These are phyloP conservation scores for Tausonia pullulans DNA, from an alignment of 1,284 basidiomycete species.

Conservation along the genomic window DNA sequence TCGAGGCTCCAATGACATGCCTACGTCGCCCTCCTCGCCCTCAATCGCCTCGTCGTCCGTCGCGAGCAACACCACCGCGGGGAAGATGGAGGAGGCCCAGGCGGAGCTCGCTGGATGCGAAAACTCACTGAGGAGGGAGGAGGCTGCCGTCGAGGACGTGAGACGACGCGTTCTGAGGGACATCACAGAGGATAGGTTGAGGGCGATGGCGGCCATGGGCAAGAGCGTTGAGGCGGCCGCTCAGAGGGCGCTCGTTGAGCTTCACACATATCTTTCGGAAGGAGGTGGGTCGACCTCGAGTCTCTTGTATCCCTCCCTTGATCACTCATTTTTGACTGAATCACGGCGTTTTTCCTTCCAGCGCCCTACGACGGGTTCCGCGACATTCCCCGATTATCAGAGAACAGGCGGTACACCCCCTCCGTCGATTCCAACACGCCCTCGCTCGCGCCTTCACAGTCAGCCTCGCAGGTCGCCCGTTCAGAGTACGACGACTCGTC, in stretches of 20 bases:
- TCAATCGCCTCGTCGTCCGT: conserved; percentile 7
- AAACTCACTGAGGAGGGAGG: conserved; percentile 10
- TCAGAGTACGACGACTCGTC: conserved; percentile 3
- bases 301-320: not conserved
- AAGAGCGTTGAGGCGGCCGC: conserved; percentile 4
- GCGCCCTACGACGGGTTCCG: not conserved
- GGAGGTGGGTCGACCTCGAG: conserved; percentile 4
- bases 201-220: conserved; percentile 9
- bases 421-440: conserved; percentile 15
- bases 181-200: conserved; percentile 5
- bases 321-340: too few species aligned
- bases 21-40: not conserved
- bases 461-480: conserved; percentile 13
- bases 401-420: not conserved
- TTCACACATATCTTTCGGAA: conserved; percentile 13
- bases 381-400: not conserved
- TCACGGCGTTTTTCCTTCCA: too few species aligned
- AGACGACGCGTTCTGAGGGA: conserved; percentile 11
- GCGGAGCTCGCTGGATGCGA: conserved; percentile 15
- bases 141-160: conserved; percentile 6
- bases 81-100: conserved; percentile 16
- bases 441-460: conserved; percentile 16
- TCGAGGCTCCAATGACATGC: not conserved
- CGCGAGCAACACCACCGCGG: conserved; percentile 6
- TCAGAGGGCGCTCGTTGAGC: conserved; percentile 11